Conservation (phyloP, 768 basidiomycete genomes). For the Infundibulicybe gibba region DNA sequence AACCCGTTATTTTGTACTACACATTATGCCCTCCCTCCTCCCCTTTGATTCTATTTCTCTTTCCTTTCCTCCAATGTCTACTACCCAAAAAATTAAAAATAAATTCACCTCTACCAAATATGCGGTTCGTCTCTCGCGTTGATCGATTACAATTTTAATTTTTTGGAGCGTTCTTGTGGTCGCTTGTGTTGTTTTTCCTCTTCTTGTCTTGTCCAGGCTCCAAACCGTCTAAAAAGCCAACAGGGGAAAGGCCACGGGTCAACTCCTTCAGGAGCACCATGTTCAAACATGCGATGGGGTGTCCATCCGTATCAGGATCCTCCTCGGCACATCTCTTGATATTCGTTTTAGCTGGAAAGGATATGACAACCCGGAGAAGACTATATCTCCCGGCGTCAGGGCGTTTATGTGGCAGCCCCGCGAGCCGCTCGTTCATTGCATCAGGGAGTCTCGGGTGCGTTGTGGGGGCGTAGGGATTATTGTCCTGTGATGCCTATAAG, state of each 20-base stretch:
- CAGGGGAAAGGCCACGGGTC: slow-evolving; percentile 31
- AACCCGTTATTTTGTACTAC: too few species aligned
- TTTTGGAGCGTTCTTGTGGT: slow-evolving; percentile 12
- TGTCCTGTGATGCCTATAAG: slow-evolving; percentile 22
- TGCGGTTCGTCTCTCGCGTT: too few species aligned
- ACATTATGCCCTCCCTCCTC: too few species aligned
- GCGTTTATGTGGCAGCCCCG: slow-evolving; percentile 27
- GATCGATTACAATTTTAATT: slow-evolving; percentile 8
- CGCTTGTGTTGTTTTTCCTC: slow-evolving; percentile 1
- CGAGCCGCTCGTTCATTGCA: slow-evolving; percentile 19
- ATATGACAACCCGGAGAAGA: slow-evolving; percentile 35
- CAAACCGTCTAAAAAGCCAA: slow-evolving; percentile 28
- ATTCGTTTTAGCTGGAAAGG: slow-evolving; percentile 35
- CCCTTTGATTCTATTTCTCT: too few species aligned
- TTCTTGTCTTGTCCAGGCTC: slow-evolving; percentile 14
- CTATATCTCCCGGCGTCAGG: slow-evolving; percentile 34
- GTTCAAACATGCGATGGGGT: slow-evolving; percentile 38
- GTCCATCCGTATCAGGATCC: slow-evolving; percentile 31
- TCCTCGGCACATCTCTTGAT: slow-evolving; percentile 34
- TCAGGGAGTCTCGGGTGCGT: slow-evolving; percentile 26
- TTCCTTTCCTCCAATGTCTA: too few species aligned
- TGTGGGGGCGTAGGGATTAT: slow-evolving; percentile 26
- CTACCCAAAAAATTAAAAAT: too few species aligned
- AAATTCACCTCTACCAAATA: too few species aligned
- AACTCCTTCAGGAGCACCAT: slow-evolving; percentile 35